These are phyloP conservation scores for Metschnikowia noctiluminum DNA, from an alignment of 805 yeast genomes.

Conservation along the genomic window DNA sequence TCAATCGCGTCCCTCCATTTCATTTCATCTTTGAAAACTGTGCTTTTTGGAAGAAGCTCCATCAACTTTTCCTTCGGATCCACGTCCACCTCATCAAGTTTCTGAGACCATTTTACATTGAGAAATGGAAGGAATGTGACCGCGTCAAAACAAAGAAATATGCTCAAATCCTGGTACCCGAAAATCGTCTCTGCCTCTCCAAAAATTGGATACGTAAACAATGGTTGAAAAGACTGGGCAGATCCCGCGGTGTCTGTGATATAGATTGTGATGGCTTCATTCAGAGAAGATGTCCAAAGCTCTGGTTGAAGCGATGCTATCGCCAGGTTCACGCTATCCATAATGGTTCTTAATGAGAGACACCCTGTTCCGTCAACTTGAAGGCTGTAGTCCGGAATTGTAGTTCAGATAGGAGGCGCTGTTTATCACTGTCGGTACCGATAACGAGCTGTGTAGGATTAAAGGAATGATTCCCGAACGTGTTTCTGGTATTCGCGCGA, in stretches of 20 bases:
- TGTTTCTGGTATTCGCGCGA: not conserved
- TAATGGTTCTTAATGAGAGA: not conserved
- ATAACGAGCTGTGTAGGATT: not conserved
- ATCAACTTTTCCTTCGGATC: conserved; percentile 56
- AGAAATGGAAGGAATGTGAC: conserved; percentile 71
- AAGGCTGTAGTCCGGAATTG: no score
- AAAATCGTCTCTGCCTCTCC: conserved; percentile 88
- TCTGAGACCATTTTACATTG: conserved; percentile 52
- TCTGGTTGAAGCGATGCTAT: conserved; percentile 51
- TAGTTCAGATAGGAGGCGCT: no score
- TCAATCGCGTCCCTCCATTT: conserved; percentile 61
- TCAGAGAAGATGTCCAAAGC: conserved; percentile 72
- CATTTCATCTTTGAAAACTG: conserved; percentile 59
- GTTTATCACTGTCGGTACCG: no score
- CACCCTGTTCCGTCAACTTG: no score
- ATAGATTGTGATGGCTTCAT: conserved; percentile 58
- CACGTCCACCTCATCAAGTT: conserved; percentile 53
- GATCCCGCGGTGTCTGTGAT: conserved; percentile 56
- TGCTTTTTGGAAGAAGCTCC: conserved; percentile 58
- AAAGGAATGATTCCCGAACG: not conserved
- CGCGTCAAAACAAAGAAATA: conserved; percentile 69
- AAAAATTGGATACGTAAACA: conserved; percentile 87
- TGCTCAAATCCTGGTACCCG: conserved; percentile 71
- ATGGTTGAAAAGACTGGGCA: conserved; percentile 62
- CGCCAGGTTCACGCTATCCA: conserved; percentile 10